Conservation (phyloP, 192 early-diverging fungal species). For the Powellomyces hirtus region DNA sequence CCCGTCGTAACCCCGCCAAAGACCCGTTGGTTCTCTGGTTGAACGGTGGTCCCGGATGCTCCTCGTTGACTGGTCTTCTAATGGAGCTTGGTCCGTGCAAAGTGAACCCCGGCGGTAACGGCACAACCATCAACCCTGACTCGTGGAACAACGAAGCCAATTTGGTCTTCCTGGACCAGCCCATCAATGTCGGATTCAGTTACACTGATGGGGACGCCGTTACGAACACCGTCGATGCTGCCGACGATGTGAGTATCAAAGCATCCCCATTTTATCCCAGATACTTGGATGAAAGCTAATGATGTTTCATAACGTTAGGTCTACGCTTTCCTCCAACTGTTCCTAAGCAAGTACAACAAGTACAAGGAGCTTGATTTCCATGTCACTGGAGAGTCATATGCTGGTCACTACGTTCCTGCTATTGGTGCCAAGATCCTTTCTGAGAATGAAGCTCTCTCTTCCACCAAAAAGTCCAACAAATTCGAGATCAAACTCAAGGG, state of each 20-base stretch:
- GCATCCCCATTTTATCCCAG: not conserved
- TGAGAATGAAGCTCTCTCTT: slow-evolving; percentile 56
- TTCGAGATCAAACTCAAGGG: slow-evolving; percentile 69
- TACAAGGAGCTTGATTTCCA: slow-evolving; percentile 79
- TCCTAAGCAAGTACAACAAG: slow-evolving; percentile 83
- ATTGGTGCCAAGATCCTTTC: slow-evolving; percentile 78
- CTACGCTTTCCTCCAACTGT: slow-evolving; percentile 90
- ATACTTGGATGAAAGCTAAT: not conserved
- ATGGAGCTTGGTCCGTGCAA: slow-evolving; percentile 86
- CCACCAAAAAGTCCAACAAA: slow-evolving; percentile 30
- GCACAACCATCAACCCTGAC: slow-evolving; percentile 64
- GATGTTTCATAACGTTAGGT: slow-evolving; percentile 27
- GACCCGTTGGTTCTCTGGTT: slow-evolving; percentile 83
- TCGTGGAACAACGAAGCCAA: slow-evolving; percentile 94
- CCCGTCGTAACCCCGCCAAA: slow-evolving; percentile 64
- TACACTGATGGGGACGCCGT: slow-evolving; percentile 70
- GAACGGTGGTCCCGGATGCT: slow-evolving; percentile 76
- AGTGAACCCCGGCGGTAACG: slow-evolving; percentile 70
- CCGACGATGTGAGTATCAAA: slow-evolving; percentile 58
- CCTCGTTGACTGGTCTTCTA: slow-evolving; percentile 68
- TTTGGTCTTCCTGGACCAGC: slow-evolving; percentile 55
- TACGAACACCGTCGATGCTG: slow-evolving; percentile 70
- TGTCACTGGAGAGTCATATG: slow-evolving; percentile 74
- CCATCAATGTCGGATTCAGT: slow-evolving; percentile 88
- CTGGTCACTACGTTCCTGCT: slow-evolving; percentile 93